Evolutionary conservation across 176 grass and related monocot genomes (phyloP).

Genomic region (Metroxylon sagu): DNA sequence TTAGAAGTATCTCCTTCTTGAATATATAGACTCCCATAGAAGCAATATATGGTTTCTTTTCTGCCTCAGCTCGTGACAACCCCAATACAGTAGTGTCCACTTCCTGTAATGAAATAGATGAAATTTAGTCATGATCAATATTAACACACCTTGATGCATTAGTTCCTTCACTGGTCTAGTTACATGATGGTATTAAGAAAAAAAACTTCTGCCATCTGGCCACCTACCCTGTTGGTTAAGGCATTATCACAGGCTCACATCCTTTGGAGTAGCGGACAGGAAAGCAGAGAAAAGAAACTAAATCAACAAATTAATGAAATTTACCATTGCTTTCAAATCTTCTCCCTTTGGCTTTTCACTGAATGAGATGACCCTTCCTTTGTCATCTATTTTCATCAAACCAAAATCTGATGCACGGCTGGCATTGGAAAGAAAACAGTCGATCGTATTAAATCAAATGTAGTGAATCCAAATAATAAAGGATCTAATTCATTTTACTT

Average conservation of each 20-base stretch:
- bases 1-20: constrained; percentile 86
- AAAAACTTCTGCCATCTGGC: too few relatives aligned
- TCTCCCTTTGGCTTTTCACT: constrained; percentile 85
- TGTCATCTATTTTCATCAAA: constrained; percentile 77
- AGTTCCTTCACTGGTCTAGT: too few relatives aligned
- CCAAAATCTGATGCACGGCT: constrained; percentile 93
- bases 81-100: constrained; percentile 84
- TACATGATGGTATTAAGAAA: too few relatives aligned
- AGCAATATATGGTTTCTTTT: constrained; percentile 85
- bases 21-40: constrained; percentile 86
- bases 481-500: too few relatives aligned
- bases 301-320: neutral
- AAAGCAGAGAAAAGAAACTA: neutral
- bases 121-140: too few relatives aligned
- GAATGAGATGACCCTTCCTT: constrained; percentile 70
- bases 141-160: too few relatives aligned
- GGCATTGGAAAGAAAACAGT: constrained; percentile 18
- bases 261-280: neutral
- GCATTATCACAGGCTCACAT: neutral
- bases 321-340: constrained; percentile 86
- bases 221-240: neutral
- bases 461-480: too few relatives aligned
- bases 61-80: constrained; percentile 57
- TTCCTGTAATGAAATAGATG: constrained; percentile 29
- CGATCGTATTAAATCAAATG: neutral